phyloP scores from a whole-genome alignment of 148 eudicot species.

The Camellia lanceoleosa region DNA sequence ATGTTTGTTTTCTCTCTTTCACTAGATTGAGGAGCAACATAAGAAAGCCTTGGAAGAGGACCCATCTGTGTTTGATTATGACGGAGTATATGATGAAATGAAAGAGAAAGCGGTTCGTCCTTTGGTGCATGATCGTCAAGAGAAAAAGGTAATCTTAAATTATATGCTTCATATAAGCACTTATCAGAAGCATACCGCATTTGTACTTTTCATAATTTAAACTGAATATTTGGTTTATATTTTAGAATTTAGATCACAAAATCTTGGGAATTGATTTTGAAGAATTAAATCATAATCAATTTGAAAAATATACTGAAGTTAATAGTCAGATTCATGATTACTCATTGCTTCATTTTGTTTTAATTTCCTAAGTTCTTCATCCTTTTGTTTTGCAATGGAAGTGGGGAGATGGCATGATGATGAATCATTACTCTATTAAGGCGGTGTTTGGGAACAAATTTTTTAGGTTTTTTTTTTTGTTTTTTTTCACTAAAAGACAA shows the following conservation, averaged over 20 bases:
- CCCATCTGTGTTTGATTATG: conserved; percentile 86
- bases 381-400: not conserved
- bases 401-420: not conserved
- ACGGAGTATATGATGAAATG: conserved; percentile 87
- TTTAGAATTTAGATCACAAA: not conserved
- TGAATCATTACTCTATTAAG: not conserved
- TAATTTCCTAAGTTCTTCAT: not conserved
- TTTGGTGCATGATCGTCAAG: conserved; percentile 56
- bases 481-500: too few relatives aligned
- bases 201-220: not conserved
- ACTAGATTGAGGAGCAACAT: conserved; percentile 83
- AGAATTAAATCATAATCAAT: not conserved
- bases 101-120: conserved; percentile 60
- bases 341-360: not conserved
- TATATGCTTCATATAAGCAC: conserved; percentile 8
- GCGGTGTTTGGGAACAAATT: too few relatives aligned
- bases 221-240: not conserved
- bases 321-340: not conserved
- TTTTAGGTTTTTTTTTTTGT: too few relatives aligned
- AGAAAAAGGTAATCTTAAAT: conserved; percentile 51
- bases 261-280: not conserved
- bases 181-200: not conserved
- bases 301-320: too few relatives aligned
- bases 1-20: not conserved
- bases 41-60: conserved; percentile 93